Evolutionary conservation across 441 rosid genomes (phyloP), one percentile per base, ranked within the genome.

Genomic region (Croton setiger): DNA sequence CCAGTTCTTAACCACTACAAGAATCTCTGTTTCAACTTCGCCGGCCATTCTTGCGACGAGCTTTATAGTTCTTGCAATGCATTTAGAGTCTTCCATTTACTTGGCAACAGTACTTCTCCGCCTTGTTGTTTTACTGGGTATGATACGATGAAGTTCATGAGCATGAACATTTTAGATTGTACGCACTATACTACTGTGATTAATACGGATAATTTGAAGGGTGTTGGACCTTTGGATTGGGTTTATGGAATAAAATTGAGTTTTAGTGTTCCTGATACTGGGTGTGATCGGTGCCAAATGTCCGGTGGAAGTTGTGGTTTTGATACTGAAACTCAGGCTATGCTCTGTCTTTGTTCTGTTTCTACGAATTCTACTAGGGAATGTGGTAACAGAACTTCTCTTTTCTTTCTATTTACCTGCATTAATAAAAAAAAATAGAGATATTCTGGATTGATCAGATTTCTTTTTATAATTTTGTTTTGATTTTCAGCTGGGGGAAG

Each of bases 301-400:
- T 89, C 98, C 13, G 93, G 97, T 4, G 96, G 97, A 21, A 64
- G 83, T 0, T 94, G 98, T 53, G 97, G 96, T 56, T 94, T 80
- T 45, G 93, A 91, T 47, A 84, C 89, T 0, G 96, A 91, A 75
- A 83, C 92, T 4, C 85, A 74, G 51, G 91, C 80, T 1, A 72
- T 73, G 83, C 71, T 75, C 43, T 94, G 97, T 61, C 82, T 89
- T 23, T 91, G 97, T 83, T 80, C 98, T 18, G 62, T 18, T 67
- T 74, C 82, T 57, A 13, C 67, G 37, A 90, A 85, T 76, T 72
- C 91, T 41, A 87, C 97, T 0, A 82, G 91, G 82, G 78, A 83
- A 63, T 91, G 98, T 12, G 91, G 97, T 94, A 78, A 39, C 10
- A 79, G 82, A 21, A 58, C 69, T 70, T 17, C 7, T 5, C 13